phyloP scores from a whole-genome alignment of 192 early-diverging fungal genomes.

The Rhizoclosmatium globosum region DNA sequence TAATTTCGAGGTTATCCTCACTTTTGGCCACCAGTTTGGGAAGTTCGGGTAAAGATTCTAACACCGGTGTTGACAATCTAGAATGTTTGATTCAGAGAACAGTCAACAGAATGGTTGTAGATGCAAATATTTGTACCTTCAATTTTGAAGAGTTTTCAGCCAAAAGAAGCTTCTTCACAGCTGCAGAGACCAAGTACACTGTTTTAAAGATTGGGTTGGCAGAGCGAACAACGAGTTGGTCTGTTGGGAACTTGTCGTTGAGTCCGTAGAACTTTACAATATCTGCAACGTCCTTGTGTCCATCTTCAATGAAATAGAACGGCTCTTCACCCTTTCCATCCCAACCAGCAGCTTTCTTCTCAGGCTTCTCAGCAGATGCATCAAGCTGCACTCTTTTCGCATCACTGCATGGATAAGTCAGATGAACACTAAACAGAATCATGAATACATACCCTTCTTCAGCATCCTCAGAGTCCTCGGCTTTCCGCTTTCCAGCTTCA shows the following conservation, averaged over 20 bases:
- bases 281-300: constrained; percentile 64
- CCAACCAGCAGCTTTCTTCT: constrained; percentile 37
- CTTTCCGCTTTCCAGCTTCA: constrained; percentile 20
- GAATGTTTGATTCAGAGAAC: neutral
- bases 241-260: constrained; percentile 72
- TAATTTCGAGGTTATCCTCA: neutral
- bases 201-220: constrained; percentile 69
- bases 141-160: constrained; percentile 58
- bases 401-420: neutral
- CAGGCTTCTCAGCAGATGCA: neutral
- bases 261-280: constrained; percentile 83
- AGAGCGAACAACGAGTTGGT: constrained; percentile 91
- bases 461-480: constrained; percentile 13
- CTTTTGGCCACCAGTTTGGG: constrained; percentile 18
- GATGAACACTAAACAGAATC: constrained; percentile 10
- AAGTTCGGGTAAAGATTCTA: constrained; percentile 76
- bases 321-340: constrained; percentile 75
- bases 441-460: neutral
- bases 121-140: constrained; percentile 39
- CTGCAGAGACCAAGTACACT: constrained; percentile 86
- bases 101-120: neutral
- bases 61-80: constrained; percentile 95
- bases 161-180: constrained; percentile 77
- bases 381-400: constrained; percentile 31
- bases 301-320: constrained; percentile 80